Conservation (phyloP, 805 yeast species). For the Pichia cephalocereana region DNA sequence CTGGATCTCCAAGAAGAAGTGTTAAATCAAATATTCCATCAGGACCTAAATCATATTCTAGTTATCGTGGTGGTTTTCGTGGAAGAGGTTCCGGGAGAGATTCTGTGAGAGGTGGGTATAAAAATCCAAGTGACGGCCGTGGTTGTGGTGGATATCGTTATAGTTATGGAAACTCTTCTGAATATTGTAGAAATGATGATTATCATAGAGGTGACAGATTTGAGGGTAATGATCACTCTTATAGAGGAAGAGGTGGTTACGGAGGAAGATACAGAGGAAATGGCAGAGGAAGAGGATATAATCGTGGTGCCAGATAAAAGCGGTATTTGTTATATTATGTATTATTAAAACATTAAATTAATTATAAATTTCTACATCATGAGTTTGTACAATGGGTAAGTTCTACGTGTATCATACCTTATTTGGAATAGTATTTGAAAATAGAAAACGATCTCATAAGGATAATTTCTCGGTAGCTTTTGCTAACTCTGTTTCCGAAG, state of each 20-base stretch:
- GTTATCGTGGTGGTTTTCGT: slow-evolving; percentile 1
- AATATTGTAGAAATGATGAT: neutral
- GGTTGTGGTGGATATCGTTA: neutral
- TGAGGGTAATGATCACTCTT: neutral
- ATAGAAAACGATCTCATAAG: neutral
- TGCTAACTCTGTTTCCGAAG: neutral
- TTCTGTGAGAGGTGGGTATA: neutral
- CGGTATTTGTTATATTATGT: no score
- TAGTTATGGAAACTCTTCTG: no score
- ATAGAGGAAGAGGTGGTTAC: neutral
- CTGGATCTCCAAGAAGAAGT: slow-evolving; percentile 7
- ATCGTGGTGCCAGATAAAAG: no score
- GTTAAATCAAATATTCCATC: neutral
- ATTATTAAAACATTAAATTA: no score
- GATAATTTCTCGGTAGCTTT: neutral
- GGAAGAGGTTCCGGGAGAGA: neutral
- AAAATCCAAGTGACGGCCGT: neutral
- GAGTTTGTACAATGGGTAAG: no score
- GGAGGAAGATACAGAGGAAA: neutral
- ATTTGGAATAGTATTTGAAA: no score
- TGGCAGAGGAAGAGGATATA: no score
- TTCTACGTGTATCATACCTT: no score
- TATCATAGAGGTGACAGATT: neutral
- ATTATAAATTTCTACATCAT: no score
- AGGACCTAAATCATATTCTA: neutral